Evolutionary conservation across 2,329 filamentous ascomycete genomes (phyloP).

Genomic region (Pyrenophora tritici-repentis): DNA sequence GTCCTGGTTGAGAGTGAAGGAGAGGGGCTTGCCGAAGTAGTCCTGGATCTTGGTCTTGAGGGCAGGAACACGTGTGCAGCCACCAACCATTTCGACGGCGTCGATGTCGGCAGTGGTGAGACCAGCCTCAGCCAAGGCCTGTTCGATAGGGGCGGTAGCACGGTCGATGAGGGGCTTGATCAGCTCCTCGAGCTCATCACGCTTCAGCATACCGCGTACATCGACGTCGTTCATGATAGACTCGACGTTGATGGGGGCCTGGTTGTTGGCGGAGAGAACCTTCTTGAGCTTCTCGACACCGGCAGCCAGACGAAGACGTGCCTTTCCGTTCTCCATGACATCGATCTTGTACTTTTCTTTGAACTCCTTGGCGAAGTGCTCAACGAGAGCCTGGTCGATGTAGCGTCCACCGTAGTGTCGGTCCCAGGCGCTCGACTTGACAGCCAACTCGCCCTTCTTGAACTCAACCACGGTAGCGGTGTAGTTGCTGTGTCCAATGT

Average conservation of each 20-base stretch:
- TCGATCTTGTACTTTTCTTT: constrained; percentile 98
- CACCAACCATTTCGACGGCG: constrained; percentile 88
- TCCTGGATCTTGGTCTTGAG: constrained; percentile 87
- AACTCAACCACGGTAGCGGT: constrained; percentile 94
- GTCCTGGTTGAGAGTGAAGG: constrained; percentile 97
- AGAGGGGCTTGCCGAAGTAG: constrained; percentile 90
- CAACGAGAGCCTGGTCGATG: constrained; percentile 92
- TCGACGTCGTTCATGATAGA: constrained; percentile 98
- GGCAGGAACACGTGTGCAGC: constrained; percentile 88
- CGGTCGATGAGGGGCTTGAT: constrained; percentile 81
- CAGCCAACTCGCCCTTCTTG: constrained; percentile 91
- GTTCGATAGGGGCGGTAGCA: constrained; percentile 76
- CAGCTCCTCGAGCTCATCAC: constrained; percentile 91
- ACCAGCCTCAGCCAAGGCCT: constrained; percentile 92
- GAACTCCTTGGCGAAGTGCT: constrained; percentile 95
- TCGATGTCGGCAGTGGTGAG: constrained; percentile 92
- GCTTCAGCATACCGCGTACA: constrained; percentile 84
- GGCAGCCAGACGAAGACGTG: constrained; percentile 80
- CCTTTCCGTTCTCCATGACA: constrained; percentile 88
- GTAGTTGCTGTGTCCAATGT: constrained; percentile 97
- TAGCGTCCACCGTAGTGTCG: constrained; percentile 96
- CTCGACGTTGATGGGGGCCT: constrained; percentile 93
- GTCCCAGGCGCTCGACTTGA: constrained; percentile 91
- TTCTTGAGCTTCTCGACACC: constrained; percentile 98
- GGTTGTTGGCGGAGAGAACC: constrained; percentile 92